These are phyloP conservation scores for Trichoderma reesei DNA, from an alignment of 495 filamentous ascomycete genomes.

Conservation along the genomic window DNA sequence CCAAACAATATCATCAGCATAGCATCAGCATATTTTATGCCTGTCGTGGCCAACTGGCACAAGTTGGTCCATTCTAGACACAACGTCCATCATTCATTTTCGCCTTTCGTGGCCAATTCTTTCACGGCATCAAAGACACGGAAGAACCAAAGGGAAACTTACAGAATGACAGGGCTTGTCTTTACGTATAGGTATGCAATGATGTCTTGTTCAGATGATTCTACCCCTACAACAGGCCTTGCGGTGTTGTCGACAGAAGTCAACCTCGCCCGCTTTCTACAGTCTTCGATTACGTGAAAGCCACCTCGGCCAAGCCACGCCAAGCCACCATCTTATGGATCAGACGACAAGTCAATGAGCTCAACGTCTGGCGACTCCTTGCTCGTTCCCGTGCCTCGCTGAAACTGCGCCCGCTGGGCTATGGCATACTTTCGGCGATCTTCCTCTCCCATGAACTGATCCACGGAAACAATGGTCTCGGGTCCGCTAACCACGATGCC, in stretches of 20 bases:
- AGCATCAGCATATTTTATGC: too few relatives aligned
- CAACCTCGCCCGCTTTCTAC: background rate
- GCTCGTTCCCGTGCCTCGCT: background rate
- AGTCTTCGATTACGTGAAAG: background rate
- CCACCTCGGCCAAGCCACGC: background rate
- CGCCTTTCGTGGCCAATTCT: too few relatives aligned
- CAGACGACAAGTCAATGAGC: slow-evolving; percentile 2
- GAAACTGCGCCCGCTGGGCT: slow-evolving; percentile 33
- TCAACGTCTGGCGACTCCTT: background rate
- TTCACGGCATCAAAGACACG: too few relatives aligned
- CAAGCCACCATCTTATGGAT: background rate
- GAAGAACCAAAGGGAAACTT: too few relatives aligned
- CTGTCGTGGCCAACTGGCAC: too few relatives aligned
- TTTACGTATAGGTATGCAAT: background rate
- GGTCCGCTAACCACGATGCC: background rate
- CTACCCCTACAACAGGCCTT: too few relatives aligned
- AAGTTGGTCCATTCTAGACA: too few relatives aligned
- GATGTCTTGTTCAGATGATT: background rate
- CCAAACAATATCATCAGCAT: too few relatives aligned
- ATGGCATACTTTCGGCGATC: slow-evolving; percentile 61
- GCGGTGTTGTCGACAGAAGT: too few relatives aligned
- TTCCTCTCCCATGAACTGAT: slow-evolving; percentile 74
- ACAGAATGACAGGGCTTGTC: too few relatives aligned
- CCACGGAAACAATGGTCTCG: slow-evolving; percentile 42
- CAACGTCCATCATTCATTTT: too few relatives aligned